Percentiles rank a stretch among this genome's conserved stretches.
These are phyloP conservation scores for Filosporella fistucella DNA, from an alignment of 495 filamentous ascomycete genomes.

Conservation along the genomic window DNA sequence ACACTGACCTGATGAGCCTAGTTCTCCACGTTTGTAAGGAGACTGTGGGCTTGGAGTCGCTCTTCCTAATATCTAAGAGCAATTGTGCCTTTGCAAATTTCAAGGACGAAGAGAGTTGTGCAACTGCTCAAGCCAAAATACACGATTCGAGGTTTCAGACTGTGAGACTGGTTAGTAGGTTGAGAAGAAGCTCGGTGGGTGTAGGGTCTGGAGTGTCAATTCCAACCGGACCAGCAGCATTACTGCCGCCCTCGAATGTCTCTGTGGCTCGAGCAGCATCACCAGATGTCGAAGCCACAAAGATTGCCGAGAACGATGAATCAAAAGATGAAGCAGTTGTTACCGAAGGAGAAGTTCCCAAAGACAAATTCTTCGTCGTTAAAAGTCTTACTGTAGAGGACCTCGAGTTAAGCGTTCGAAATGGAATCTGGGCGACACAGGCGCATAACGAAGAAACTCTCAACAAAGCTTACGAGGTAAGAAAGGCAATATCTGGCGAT, in stretches of 20 bases:
- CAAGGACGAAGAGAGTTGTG: slow-evolving; percentile 71
- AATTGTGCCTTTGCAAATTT: slow-evolving; percentile 99
- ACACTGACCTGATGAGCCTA: slow-evolving; percentile 70
- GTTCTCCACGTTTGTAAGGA: slow-evolving; percentile 90
- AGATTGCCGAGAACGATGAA: slow-evolving; percentile 12
- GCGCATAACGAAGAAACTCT: slow-evolving; percentile 82
- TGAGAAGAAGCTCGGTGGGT: slow-evolving; percentile 60
- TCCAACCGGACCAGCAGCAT: slow-evolving; percentile 49
- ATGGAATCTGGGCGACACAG: slow-evolving; percentile 91
- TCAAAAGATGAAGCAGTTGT: slow-evolving; percentile 13
- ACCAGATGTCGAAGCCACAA: slow-evolving; percentile 16
- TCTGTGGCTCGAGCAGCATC: slow-evolving; percentile 18
- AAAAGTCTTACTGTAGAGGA: slow-evolving; percentile 96
- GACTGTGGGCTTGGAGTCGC: slow-evolving; percentile 73
- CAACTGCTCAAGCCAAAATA: slow-evolving; percentile 74
- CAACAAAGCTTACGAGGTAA: slow-evolving; percentile 82
- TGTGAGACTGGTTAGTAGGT: slow-evolving; percentile 83
- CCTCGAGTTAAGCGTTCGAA: slow-evolving; percentile 83
- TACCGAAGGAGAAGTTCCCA: slow-evolving; percentile 22
- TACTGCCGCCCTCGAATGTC: slow-evolving; percentile 19
- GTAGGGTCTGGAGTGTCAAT: slow-evolving; percentile 44
- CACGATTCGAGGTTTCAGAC: slow-evolving; percentile 90
- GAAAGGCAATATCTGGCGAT: neutral
- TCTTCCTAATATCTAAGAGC: slow-evolving; percentile 95
- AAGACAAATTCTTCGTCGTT: slow-evolving; percentile 83